Conservation (phyloP, 306 rosid genomes). For the Citrullus amarus region DNA sequence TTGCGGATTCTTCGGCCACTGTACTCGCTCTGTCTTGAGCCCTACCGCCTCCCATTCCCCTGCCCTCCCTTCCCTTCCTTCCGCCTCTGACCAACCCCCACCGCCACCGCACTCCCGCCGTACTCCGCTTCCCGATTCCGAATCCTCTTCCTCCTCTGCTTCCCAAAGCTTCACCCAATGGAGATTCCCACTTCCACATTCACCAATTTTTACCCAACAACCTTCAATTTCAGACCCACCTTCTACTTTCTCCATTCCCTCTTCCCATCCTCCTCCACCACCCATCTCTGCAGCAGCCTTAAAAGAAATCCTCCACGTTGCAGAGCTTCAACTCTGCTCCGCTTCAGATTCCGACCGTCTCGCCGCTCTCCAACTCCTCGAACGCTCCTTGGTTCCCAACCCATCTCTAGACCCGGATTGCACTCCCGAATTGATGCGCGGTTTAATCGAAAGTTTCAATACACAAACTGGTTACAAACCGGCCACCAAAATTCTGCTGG, state of each 20-base stretch:
- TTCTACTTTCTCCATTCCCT: background rate
- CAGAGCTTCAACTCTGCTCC: slow-evolving; percentile 53
- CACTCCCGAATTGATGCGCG: slow-evolving; percentile 57
- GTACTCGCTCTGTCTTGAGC: slow-evolving; percentile 71
- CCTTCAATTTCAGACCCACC: slow-evolving; percentile 12
- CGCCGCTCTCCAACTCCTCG: slow-evolving; percentile 58
- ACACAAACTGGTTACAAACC: slow-evolving; percentile 29
- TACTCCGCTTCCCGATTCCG: slow-evolving; percentile 29
- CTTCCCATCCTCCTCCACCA: slow-evolving; percentile 9
- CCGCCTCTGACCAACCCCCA: slow-evolving; percentile 14
- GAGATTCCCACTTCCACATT: slow-evolving; percentile 60
- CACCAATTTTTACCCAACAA: slow-evolving; percentile 8
- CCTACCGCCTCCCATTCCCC: slow-evolving; percentile 57
- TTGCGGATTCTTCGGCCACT: slow-evolving; percentile 83
- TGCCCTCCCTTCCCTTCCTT: slow-evolving; percentile 24
- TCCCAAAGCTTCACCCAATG: slow-evolving; percentile 97
- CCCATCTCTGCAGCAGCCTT: slow-evolving; percentile 32
- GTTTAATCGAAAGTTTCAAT: slow-evolving; percentile 30
- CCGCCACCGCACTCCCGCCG: slow-evolving; percentile 11
- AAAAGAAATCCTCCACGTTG: slow-evolving; percentile 59
- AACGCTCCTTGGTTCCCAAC: slow-evolving; percentile 68
- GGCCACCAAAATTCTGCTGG: slow-evolving; percentile 55
- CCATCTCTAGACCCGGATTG: slow-evolving; percentile 66
- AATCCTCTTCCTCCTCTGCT: slow-evolving; percentile 58
- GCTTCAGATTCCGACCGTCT: slow-evolving; percentile 39